These are phyloP conservation scores for Myriosclerotinia duriaeana DNA, from an alignment of 2,329 filamentous ascomycete species.

Conservation along the genomic window DNA sequence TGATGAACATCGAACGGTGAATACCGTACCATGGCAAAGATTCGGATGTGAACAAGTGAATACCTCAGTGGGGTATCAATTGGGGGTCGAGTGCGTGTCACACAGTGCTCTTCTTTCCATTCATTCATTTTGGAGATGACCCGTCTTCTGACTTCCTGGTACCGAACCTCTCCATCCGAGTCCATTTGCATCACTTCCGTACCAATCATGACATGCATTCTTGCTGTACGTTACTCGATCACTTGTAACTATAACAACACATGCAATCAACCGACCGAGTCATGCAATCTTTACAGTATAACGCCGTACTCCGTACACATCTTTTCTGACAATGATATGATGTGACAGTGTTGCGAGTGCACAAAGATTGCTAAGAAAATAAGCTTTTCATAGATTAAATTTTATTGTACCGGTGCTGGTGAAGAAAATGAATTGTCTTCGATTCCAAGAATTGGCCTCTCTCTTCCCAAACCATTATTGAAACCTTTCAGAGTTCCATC, in stretches of 20 bases:
- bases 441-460: not conserved
- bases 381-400: not conserved
- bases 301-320: constrained; percentile 15
- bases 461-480: not conserved
- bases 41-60: not conserved
- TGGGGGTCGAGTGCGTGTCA: constrained; percentile 6
- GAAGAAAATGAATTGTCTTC: constrained; percentile 1
- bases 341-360: constrained; percentile 14
- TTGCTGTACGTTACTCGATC: constrained; percentile 25
- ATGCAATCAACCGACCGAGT: constrained; percentile 27
- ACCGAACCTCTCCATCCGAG: constrained; percentile 20
- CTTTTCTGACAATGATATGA: constrained; percentile 10
- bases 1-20: not conserved
- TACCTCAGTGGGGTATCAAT: not conserved
- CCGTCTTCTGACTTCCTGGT: constrained; percentile 22
- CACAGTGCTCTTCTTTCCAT: constrained; percentile 19
- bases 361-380: not conserved
- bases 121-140: not conserved
- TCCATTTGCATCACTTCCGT: constrained; percentile 8
- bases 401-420: not conserved
- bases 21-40: not conserved
- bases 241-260: constrained; percentile 20
- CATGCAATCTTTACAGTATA: constrained; percentile 23
- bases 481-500: constrained; percentile 12
- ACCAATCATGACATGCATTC: constrained; percentile 12